A percentile compares a stretch with the other conserved stretches of the same genome.
Conservation (phyloP, 2,329 filamentous ascomycete species). For the Teratosphaeria destructans region DNA sequence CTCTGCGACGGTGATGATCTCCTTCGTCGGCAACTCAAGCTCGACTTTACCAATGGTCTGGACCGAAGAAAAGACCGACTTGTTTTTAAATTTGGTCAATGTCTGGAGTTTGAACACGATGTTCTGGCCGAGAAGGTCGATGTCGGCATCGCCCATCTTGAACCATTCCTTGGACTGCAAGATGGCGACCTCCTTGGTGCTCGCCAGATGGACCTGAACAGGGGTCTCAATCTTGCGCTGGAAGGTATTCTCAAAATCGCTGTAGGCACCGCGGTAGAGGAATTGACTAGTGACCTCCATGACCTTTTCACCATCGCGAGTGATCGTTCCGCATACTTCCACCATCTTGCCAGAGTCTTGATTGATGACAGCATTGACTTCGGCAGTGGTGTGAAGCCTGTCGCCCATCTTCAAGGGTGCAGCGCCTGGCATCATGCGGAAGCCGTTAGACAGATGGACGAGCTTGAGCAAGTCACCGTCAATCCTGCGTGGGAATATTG, state of each 20-base stretch:
- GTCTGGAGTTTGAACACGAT: conserved; percentile 92
- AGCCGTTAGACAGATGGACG: conserved; percentile 92
- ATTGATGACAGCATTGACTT: conserved; percentile 96
- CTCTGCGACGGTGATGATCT: conserved; percentile 92
- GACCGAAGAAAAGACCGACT: conserved; percentile 79
- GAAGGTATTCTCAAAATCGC: conserved; percentile 96
- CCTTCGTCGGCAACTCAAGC: conserved; percentile 89
- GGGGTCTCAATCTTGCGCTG: conserved; percentile 93
- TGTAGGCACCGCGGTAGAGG: conserved; percentile 86
- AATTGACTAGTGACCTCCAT: conserved; percentile 99
- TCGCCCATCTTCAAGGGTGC: conserved; percentile 94
- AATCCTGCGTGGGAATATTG: conserved; percentile 93
- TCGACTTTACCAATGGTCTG: conserved; percentile 88
- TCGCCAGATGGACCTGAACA: conserved; percentile 81
- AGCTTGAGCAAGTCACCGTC: conserved; percentile 93
- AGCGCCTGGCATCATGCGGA: conserved; percentile 95
- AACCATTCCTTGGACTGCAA: conserved; percentile 98
- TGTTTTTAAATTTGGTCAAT: conserved; percentile 88
- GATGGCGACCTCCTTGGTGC: conserved; percentile 84
- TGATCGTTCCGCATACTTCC: conserved; percentile 96
- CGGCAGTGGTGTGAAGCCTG: conserved; percentile 80
- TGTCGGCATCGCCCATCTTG: conserved; percentile 70
- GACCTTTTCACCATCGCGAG: conserved; percentile 68
- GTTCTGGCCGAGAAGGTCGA: conserved; percentile 84
- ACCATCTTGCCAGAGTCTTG: conserved; percentile 99